These are phyloP conservation scores for Xylariaceae sp. DNA, from an alignment of 2,329 filamentous ascomycete genomes.

Conservation along the genomic window DNA sequence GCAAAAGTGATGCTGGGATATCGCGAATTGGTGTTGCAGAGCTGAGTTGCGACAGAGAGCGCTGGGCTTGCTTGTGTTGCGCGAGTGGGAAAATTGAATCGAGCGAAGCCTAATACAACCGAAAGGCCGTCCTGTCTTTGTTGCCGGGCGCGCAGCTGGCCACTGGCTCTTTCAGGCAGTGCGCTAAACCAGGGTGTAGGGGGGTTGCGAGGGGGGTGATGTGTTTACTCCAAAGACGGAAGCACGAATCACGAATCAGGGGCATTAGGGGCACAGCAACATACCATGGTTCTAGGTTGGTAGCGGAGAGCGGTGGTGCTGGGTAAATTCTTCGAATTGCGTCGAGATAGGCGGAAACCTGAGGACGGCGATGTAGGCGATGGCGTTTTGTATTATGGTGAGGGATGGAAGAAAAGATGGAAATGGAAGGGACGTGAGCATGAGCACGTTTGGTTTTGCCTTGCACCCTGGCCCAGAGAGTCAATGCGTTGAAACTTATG, in stretches of 20 bases:
- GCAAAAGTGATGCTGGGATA: not conserved
- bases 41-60: conserved; percentile 8
- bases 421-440: conserved; percentile 1
- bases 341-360: not conserved
- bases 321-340: not conserved
- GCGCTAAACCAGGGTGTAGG: conserved; percentile 31
- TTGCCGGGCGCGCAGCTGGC: conserved; percentile 23
- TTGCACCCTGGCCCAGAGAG: no score
- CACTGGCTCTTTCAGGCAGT: conserved; percentile 14
- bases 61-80: conserved; percentile 1
- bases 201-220: conserved; percentile 27
- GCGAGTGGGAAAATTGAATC: not conserved
- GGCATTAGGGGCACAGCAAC: conserved; percentile 9
- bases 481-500: no score
- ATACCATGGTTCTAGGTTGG: conserved; percentile 28
- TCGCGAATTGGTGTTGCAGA: not conserved
- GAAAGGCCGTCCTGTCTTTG: not conserved
- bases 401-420: conserved; percentile 8
- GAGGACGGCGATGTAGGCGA: no score
- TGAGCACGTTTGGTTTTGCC: no score
- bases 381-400: not conserved
- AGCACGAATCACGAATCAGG: conserved; percentile 12
- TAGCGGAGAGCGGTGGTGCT: not conserved
- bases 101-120: not conserved
- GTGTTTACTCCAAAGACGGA: conserved; percentile 22